These are phyloP conservation scores for Suhomyces chickasaworum DNA, from an alignment of 1,139 yeast genomes.

Conservation along the genomic window DNA sequence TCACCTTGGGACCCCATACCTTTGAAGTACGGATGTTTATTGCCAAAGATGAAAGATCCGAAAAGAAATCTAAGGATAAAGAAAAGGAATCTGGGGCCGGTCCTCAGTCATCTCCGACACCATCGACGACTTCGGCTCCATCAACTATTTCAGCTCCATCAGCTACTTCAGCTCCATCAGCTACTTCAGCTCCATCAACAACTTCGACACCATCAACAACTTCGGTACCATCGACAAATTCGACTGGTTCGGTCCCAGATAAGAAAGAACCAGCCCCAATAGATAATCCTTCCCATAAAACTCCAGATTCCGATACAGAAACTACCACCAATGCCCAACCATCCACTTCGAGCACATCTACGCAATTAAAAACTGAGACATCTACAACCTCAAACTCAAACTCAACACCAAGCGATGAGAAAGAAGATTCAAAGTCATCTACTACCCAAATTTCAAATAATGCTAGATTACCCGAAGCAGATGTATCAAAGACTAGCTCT, in stretches of 20 bases:
- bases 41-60: slow-evolving; percentile 69
- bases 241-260: too few relatives aligned
- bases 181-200: not conserved
- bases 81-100: slow-evolving; percentile 18
- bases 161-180: not conserved
- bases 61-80: slow-evolving; percentile 25
- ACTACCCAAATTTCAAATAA: too few relatives aligned
- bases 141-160: not conserved
- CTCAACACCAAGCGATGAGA: not conserved
- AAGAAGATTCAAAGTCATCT: too few relatives aligned
- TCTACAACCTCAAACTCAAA: not conserved
- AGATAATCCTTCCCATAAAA: too few relatives aligned
- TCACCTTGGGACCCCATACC: slow-evolving; percentile 80
- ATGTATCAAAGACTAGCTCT: too few relatives aligned
- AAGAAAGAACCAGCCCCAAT: too few relatives aligned
- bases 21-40: slow-evolving; percentile 79
- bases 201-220: not conserved
- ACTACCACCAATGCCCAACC: too few relatives aligned
- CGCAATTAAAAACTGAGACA: too few relatives aligned
- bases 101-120: not conserved
- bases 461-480: too few relatives aligned
- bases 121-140: not conserved
- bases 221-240: too few relatives aligned
- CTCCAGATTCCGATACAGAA: too few relatives aligned
- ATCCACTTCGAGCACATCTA: too few relatives aligned